Conservation (phyloP, 345 rosid genomes). For the Cochlearia excelsa region DNA sequence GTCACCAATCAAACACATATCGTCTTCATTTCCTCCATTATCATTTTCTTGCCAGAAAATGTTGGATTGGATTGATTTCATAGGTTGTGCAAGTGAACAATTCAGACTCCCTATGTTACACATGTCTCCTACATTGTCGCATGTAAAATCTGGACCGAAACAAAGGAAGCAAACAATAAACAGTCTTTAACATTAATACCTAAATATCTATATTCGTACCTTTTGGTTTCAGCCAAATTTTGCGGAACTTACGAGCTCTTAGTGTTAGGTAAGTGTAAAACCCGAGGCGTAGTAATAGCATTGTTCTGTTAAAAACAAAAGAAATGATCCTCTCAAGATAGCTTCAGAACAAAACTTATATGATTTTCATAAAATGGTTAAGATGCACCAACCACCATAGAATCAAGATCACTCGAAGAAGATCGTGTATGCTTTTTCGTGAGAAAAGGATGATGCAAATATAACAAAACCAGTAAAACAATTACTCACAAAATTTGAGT, state of each 20-base stretch:
- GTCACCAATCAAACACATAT: slow-evolving; percentile 65
- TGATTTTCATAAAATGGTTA: slow-evolving; percentile 21
- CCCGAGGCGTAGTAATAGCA: slow-evolving; percentile 35
- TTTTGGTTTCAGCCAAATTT: slow-evolving; percentile 19
- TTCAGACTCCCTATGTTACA: slow-evolving; percentile 63
- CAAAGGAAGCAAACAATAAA: slow-evolving; percentile 18
- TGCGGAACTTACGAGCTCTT: slow-evolving; percentile 45
- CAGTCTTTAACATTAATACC: slow-evolving; percentile 7
- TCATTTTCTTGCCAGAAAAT: slow-evolving; percentile 39
- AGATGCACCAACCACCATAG: slow-evolving; percentile 49
- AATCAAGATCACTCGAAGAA: slow-evolving; percentile 34
- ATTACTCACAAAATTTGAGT: slow-evolving; percentile 27
- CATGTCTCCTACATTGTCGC: slow-evolving; percentile 43
- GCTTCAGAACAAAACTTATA: slow-evolving; percentile 8
- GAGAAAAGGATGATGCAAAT: slow-evolving; percentile 79
- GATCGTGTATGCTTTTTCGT: slow-evolving; percentile 45
- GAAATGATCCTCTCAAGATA: slow-evolving; percentile 20
- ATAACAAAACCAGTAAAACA: slow-evolving; percentile 19
- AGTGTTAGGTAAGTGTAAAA: slow-evolving; percentile 28
- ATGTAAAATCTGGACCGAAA: slow-evolving; percentile 52
- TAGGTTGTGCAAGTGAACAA: slow-evolving; percentile 38
- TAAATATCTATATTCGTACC: neutral
- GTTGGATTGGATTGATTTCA: slow-evolving; percentile 36
- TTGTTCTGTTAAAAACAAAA: slow-evolving; percentile 43
- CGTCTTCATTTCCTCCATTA: slow-evolving; percentile 50